Evolutionary conservation across 192 early-diverging fungal genomes (phyloP).

Genomic region (Mortierella claussenii): DNA sequence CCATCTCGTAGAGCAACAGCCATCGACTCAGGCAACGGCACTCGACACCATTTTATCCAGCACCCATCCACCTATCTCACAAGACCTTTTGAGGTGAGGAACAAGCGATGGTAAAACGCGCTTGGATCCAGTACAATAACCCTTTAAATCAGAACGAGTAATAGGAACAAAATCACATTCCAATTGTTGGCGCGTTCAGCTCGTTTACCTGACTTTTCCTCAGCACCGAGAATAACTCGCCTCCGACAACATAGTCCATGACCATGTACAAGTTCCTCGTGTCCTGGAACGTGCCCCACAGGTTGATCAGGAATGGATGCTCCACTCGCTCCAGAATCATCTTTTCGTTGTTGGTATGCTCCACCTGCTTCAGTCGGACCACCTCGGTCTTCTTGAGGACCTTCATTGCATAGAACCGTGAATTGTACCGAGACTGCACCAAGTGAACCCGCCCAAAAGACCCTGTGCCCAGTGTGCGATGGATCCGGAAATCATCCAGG

Average conservation of each 20-base stretch:
- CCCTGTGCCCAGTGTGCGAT: slow-evolving; percentile 92
- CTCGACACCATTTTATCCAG: too few species aligned
- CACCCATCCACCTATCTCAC: too few species aligned
- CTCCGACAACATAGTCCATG: slow-evolving; percentile 94
- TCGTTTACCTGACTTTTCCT: slow-evolving; percentile 73
- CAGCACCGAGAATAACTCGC: slow-evolving; percentile 84
- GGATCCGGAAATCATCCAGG: slow-evolving; percentile 82
- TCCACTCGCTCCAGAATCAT: slow-evolving; percentile 84
- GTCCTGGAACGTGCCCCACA: slow-evolving; percentile 93
- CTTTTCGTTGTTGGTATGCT: slow-evolving; percentile 96
- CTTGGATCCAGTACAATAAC: too few species aligned
- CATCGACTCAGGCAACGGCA: too few species aligned
- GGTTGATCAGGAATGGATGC: slow-evolving; percentile 88
- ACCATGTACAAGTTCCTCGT: slow-evolving; percentile 88
- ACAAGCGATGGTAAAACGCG: too few species aligned
- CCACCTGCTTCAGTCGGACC: slow-evolving; percentile 92
- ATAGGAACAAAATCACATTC: too few species aligned
- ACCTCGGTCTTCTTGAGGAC: slow-evolving; percentile 93
- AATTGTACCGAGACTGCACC: slow-evolving; percentile 76
- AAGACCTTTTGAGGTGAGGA: too few species aligned
- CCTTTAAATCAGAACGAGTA: too few species aligned
- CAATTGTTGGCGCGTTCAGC: too few species aligned
- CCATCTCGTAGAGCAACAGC: too few species aligned
- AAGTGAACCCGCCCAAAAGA: slow-evolving; percentile 96
- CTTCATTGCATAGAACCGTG: slow-evolving; percentile 94